Evolutionary conservation across 1,284 basidiomycete species (phyloP).

Genomic region (Marasmius sp.): DNA sequence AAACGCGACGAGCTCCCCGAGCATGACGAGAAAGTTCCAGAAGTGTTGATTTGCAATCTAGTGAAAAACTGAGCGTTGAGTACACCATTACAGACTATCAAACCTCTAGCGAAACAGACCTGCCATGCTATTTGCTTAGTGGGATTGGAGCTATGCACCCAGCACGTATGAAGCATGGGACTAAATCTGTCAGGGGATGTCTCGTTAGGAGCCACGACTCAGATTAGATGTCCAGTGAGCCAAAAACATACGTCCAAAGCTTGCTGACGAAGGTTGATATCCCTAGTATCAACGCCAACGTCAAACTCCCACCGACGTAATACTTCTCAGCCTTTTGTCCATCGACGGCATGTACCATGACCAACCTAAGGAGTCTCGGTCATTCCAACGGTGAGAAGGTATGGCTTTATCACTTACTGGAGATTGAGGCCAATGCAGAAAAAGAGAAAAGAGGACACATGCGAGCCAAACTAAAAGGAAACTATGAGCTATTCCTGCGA

Average conservation of each 20-base stretch:
- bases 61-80: not conserved
- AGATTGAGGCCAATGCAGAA: conserved; percentile 1
- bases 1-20: not conserved
- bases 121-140: not conserved
- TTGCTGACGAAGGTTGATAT: not conserved
- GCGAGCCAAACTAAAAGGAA: too few relatives aligned
- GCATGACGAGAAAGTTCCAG: not conserved
- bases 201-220: not conserved
- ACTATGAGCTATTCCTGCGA: too few relatives aligned
- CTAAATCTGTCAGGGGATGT: not conserved
- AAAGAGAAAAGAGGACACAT: not conserved
- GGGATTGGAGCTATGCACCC: not conserved
- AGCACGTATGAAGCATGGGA: not conserved
- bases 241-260: not conserved
- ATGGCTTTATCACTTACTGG: not conserved
- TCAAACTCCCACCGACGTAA: not conserved
- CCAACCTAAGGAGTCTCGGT: not conserved
- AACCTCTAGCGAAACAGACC: not conserved
- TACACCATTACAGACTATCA: not conserved
- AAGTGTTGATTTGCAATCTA: not conserved
- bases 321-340: not conserved
- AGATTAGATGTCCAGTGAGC: not conserved
- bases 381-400: too few relatives aligned
- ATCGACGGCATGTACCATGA: not conserved
- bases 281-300: not conserved